Evolutionary conservation across 257 asterid species (phyloP).

Genomic region (Craterostigma plantagineum): DNA sequence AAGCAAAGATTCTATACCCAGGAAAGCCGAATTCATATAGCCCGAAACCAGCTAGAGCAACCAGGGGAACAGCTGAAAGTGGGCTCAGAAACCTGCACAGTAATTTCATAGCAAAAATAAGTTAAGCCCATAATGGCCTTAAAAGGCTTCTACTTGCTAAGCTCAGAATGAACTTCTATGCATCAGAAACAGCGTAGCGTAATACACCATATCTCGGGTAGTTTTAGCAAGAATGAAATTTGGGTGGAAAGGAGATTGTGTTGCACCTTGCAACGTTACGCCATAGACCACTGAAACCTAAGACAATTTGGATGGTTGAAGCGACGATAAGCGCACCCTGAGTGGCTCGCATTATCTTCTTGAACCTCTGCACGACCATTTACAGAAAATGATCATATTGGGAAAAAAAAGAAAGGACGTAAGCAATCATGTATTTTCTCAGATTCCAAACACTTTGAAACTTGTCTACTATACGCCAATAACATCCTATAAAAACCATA

Average conservation of each 20-base stretch:
- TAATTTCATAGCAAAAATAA: background rate
- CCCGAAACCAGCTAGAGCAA: constrained; percentile 4
- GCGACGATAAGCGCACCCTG: constrained; percentile 92
- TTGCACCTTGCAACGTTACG: constrained; percentile 62
- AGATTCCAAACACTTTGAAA: background rate
- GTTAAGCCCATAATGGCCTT: too few relatives aligned
- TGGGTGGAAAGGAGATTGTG: too few relatives aligned
- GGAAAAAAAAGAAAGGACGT: background rate
- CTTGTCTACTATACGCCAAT: too few relatives aligned
- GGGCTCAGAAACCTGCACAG: constrained; percentile 6
- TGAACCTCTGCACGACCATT: constrained; percentile 35
- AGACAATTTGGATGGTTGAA: constrained; percentile 75
- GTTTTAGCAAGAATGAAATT: too few relatives aligned
- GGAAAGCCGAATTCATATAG: constrained; percentile 3
- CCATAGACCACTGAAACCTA: constrained; percentile 97
- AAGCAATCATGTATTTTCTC: background rate
- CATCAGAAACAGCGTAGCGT: too few relatives aligned
- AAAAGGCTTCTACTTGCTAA: too few relatives aligned
- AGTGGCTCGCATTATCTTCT: constrained; percentile 85
- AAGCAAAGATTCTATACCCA: background rate
- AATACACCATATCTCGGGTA: too few relatives aligned
- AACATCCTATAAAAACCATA: background rate
- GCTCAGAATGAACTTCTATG: too few relatives aligned
- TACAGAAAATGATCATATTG: background rate
- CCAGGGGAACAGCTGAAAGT: constrained; percentile 4